Conservation (phyloP, 2,329 filamentous ascomycete genomes). For the Fusarium sp. region DNA sequence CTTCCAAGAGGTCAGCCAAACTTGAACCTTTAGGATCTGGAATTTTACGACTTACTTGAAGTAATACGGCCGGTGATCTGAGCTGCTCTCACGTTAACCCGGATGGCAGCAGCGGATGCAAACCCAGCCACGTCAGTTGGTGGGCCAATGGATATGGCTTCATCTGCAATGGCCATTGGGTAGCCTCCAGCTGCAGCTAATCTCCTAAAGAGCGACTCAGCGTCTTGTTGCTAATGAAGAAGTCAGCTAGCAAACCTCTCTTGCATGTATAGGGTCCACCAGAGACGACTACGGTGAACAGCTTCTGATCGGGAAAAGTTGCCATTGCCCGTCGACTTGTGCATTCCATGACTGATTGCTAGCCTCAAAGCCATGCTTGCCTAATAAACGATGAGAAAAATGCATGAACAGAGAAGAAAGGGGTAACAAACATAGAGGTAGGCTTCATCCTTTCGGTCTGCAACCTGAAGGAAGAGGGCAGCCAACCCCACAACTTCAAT, state of each 20-base stretch:
- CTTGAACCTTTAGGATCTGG: not conserved
- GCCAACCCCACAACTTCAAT: conserved; percentile 29
- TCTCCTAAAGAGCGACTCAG: conserved; percentile 16
- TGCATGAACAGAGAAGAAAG: too few species aligned
- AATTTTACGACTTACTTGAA: conserved; percentile 1
- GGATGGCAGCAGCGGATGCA: conserved; percentile 23
- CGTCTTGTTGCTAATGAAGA: not conserved
- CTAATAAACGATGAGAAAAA: too few species aligned
- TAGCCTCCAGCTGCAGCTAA: conserved; percentile 28
- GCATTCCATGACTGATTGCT: conserved; percentile 9
- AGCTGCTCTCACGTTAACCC: conserved; percentile 19
- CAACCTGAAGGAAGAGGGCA: conserved; percentile 25
- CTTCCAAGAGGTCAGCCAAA: not conserved
- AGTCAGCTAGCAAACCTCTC: conserved; percentile 5
- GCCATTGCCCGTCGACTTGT: conserved; percentile 2
- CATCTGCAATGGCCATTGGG: conserved; percentile 22
- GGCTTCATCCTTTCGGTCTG: conserved; percentile 31
- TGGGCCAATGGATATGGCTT: conserved; percentile 17
- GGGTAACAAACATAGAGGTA: conserved; percentile 25
- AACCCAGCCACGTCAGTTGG: conserved; percentile 22
- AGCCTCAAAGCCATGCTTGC: conserved; percentile 26
- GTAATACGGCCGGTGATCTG: conserved; percentile 29
- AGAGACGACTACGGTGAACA: conserved; percentile 25
- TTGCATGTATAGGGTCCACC: conserved; percentile 33
- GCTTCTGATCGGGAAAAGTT: conserved; percentile 21